Evolutionary conservation across 805 yeast species (phyloP), one percentile per base, ranked within the genome.

Genomic region (Starmerella sp.): DNA sequence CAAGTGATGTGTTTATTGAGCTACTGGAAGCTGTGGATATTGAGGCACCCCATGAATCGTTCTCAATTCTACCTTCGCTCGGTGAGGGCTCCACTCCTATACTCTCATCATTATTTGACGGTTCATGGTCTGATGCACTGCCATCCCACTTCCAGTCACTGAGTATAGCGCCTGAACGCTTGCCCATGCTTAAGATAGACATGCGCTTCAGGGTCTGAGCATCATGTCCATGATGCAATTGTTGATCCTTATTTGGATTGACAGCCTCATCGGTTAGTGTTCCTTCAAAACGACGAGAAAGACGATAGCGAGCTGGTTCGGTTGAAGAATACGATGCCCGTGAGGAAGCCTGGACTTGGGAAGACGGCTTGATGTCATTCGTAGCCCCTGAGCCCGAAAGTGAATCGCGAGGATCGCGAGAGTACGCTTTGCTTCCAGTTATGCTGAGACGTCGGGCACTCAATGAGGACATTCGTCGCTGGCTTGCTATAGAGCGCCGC

Each of bases 381-480:
- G 13, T 37, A 37, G 13, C 13, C 13, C 38, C 38, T 36, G 38
- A 36, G 7, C 6, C 2, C n/a, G n/a, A 6, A 6, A 13, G 13
- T 14, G 38, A 14, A 14, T 14, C 38, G 38, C 38, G 38, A 36
- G 22, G 22, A 22, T 22, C 22, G 22, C 22, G 22, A 36, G 6
- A 11, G 38, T 10, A 36, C 11, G 43, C 43, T 13, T 29, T 39
- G 13, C 15, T 39, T 7, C 39, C 31, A 5, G 49, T 32, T 9
- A 34, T 15, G 10, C 39, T 32, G 44, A 53, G 49, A 4, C 45
- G 51, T 3, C 58, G 58, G n/a, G 36, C 14, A 32, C 44, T 49
- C 7, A 51, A n/a, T 2, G 53, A 36, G 7, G 58, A 52, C 43
- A 43, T 35, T 3, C 54, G 52, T 9, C 54, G 52, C 30, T 45